phyloP scores from a whole-genome alignment of 2,329 filamentous ascomycete genomes.

The Aspergillus sp. region DNA sequence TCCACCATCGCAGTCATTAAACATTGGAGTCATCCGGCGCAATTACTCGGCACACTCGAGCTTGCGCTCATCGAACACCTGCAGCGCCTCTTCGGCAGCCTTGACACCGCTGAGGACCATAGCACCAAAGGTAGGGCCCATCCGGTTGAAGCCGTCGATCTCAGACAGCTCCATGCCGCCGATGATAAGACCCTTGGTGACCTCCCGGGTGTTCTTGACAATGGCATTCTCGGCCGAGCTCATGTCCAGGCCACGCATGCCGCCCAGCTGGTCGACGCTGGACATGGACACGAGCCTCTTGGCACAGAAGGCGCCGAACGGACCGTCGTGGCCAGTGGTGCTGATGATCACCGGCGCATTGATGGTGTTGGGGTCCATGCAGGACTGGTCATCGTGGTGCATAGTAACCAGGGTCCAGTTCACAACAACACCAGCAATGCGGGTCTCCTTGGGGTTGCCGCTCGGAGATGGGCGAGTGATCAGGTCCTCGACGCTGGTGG shows the following conservation, averaged over 20 bases:
- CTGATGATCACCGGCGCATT: constrained; percentile 82
- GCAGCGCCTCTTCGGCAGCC: constrained; percentile 77
- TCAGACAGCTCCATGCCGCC: constrained; percentile 91
- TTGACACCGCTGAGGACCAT: constrained; percentile 85
- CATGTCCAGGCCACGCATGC: constrained; percentile 93
- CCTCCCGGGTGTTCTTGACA: constrained; percentile 80
- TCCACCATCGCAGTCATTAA: not conserved
- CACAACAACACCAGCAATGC: constrained; percentile 81
- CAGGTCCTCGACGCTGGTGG: constrained; percentile 82
- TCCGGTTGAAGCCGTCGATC: constrained; percentile 82
- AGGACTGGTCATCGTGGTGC: constrained; percentile 80
- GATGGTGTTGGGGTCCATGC: constrained; percentile 97
- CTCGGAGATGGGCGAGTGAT: constrained; percentile 62
- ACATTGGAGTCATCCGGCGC: not conserved
- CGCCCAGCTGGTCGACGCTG: constrained; percentile 70
- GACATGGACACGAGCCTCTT: constrained; percentile 88
- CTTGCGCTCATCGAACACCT: constrained; percentile 67
- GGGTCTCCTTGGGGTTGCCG: constrained; percentile 45
- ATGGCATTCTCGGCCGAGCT: constrained; percentile 85
- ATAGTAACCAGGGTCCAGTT: constrained; percentile 92
- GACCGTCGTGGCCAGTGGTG: constrained; percentile 83
- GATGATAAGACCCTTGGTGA: constrained; percentile 81
- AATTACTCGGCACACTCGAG: constrained; percentile 58
- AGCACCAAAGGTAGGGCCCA: constrained; percentile 82
- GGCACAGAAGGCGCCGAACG: constrained; percentile 82